These are phyloP conservation scores for Venturia carpophila DNA, from an alignment of 2,329 filamentous ascomycete genomes.

Conservation along the genomic window DNA sequence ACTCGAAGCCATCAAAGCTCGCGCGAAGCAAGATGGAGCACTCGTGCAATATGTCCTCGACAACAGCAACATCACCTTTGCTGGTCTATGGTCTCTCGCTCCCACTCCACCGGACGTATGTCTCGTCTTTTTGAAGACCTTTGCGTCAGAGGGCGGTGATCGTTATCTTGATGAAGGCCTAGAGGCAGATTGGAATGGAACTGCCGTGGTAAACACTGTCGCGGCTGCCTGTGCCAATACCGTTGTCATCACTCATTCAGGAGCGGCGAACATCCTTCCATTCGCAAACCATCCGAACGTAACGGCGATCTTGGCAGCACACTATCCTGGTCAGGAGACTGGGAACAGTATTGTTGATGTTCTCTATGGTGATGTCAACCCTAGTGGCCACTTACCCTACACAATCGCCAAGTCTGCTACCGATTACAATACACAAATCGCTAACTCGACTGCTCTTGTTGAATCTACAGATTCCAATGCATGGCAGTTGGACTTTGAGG, in stretches of 20 bases:
- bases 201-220: conserved; percentile 35
- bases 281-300: conserved; percentile 33
- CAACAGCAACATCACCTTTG: conserved; percentile 23
- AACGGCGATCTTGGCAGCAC: conserved; percentile 33
- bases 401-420: conserved; percentile 43
- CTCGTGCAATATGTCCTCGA: conserved; percentile 27
- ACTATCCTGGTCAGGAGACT: conserved; percentile 64
- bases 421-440: conserved; percentile 29
- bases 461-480: conserved; percentile 36
- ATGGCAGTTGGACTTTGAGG: conserved; percentile 46
- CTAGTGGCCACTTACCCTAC: conserved; percentile 75
- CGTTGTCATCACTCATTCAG: conserved; percentile 34
- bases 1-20: conserved; percentile 24
- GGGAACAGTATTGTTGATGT: conserved; percentile 75
- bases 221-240: conserved; percentile 33
- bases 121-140: conserved; percentile 42
- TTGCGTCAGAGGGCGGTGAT: conserved; percentile 44
- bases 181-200: conserved; percentile 40
- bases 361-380: conserved; percentile 68
- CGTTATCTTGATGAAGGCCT: conserved; percentile 34
- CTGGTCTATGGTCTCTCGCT: conserved; percentile 17
- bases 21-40: conserved; percentile 27
- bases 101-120: conserved; percentile 26
- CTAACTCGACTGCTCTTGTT: conserved; percentile 22
- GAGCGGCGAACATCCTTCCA: conserved; percentile 29